Base-by-base conservation (phyloP, 352 stramenopile genomes). In the Phytophthora megakarya region DNA sequence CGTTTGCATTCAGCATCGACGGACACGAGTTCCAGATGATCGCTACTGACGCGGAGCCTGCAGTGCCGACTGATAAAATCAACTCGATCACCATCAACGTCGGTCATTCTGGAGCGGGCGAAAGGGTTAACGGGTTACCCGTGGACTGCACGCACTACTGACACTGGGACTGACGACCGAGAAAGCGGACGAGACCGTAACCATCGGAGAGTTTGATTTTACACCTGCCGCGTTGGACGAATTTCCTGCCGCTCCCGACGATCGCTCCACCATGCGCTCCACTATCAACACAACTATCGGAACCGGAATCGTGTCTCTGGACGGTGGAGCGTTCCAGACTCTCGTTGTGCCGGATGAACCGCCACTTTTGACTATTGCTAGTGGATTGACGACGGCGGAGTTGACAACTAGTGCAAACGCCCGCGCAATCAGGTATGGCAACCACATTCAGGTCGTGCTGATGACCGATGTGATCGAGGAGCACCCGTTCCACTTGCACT, bases 1-100 rank as follows among this genome's bases (percentile, higher is more conserved):
- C 51, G 5, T 76, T 79, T 47, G 58, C 74, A 15, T 60, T 79
- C 45, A 79, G 63, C 47, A 73, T 79, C 32, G 71, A 79, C 47
- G 56, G 35, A 8, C 71, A 79, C 58, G 38, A 69, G 13, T 70
- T 79, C 26, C 54, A 61, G 8, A 67, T 79, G 5, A 51, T 79
- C 3, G 69, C 57, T 4, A 61, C 54, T 8, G 71, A 76, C 28
- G 47, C 54, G 0, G 65, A 75, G 25, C 42, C 55, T 3, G 42
- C 74, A 5, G 25, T 48, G 21, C 67, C 63, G 5, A 55, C 52
- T 0, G 6, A 56, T 0, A 38, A 39, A 5, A 44, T 72, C 42
- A 73, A 63, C 58, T 62, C 48, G 0, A 49, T 79, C 21, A 53
- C 38, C 2, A 26, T 76, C 42, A 71, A 76, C 37, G 66, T 61